Conservation (phyloP, 768 basidiomycete species). For the Austroboletus eburneus region DNA sequence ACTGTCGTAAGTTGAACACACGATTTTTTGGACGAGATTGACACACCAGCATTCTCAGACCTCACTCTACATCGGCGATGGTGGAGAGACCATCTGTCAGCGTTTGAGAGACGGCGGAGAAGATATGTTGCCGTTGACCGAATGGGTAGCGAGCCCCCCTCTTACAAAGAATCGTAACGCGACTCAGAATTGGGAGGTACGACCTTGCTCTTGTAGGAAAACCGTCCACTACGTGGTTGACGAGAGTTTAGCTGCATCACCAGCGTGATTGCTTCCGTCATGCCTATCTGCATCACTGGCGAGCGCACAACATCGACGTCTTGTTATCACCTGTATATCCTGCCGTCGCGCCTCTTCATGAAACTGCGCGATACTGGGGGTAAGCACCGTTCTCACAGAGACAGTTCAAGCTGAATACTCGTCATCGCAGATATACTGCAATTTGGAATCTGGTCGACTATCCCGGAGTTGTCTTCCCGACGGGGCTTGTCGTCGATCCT, state of each 20-base stretch:
- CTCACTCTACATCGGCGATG: slow-evolving; percentile 38
- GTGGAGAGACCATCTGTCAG: slow-evolving; percentile 27
- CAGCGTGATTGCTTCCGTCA: slow-evolving; percentile 34
- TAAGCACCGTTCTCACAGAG: neutral
- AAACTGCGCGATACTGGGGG: slow-evolving; percentile 35
- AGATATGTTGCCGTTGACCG: slow-evolving; percentile 32
- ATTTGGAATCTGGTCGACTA: slow-evolving; percentile 43
- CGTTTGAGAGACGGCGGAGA: slow-evolving; percentile 30
- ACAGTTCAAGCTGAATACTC: neutral
- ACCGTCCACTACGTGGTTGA: neutral
- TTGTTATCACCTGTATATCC: slow-evolving; percentile 36
- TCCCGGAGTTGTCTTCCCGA: slow-evolving; percentile 41
- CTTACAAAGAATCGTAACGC: slow-evolving; percentile 22
- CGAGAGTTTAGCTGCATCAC: slow-evolving; percentile 20
- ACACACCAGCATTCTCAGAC: slow-evolving; percentile 22
- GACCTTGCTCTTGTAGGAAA: neutral
- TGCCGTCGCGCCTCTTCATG: slow-evolving; percentile 36
- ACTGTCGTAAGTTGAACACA: slow-evolving; percentile 22
- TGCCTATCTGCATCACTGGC: slow-evolving; percentile 36
- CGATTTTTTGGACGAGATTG: neutral
- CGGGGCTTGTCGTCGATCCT: slow-evolving; percentile 32
- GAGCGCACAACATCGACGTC: slow-evolving; percentile 35
- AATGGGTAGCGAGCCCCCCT: slow-evolving; percentile 34
- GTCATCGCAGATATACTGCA: neutral
- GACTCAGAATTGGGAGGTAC: slow-evolving; percentile 30